Evolutionary conservation across 345 rosid species (phyloP), one percentile per base, ranked within the genome.

Genomic region (Brassica nigra): DNA sequence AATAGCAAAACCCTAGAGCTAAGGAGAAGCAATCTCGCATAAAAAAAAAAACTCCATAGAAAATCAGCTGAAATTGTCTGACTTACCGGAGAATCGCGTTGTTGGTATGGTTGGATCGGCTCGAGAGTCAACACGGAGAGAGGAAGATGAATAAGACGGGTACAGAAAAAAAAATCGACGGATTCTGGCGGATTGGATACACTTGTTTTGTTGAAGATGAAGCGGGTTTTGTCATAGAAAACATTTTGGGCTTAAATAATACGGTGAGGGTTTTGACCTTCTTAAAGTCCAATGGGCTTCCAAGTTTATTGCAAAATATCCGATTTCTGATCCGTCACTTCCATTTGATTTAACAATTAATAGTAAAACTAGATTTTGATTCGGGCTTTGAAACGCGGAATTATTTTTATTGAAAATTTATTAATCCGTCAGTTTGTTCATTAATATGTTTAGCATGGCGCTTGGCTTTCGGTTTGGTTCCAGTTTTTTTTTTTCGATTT

Each of bases 51-150:
- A 2, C 4, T 69, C 6, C 14, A 0, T 16, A 9, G 30, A 62
- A 5, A 63, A 57, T n/a, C 67, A 68, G 61, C 34, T 15, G 28
- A 76, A 78, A 64, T 55, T 67, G 10, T 18, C 34, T 18, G 82
- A 78, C 82, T 66, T 66, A 78, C 82, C 54, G 3, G 62, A 72
- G 73, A 78, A 30, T 71, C 34, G 71, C 58, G 68, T 58, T 18
- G 54, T 36, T 11, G 49, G 10, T 34, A 33, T 65, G 14, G 15
- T 15, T 62, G 65, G 49, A 71, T 78, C 77, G 73, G 31, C 39
- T 14, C 39, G 31, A 37, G 82, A 73, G 81, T 78, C 81, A 78
- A 66, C 61, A 71, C 68, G 6, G 68, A 55, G 59, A 69, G 62
- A 69, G 28, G 70, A 64, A 33, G 67, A 6, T 0, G 55, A 49